Conservation (phyloP, 768 basidiomycete genomes). For the Tricholoma saponaceum region DNA sequence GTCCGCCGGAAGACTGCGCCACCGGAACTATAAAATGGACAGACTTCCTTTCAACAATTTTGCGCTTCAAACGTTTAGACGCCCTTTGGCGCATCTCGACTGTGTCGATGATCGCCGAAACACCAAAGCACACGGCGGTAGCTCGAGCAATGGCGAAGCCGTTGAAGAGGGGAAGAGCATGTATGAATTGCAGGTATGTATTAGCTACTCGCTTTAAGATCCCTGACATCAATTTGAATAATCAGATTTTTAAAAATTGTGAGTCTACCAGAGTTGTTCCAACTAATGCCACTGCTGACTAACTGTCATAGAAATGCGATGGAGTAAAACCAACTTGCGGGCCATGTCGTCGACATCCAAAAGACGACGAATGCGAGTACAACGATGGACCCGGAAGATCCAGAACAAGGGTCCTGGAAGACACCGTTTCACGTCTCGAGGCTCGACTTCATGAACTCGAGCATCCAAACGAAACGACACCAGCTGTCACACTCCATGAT, state of each 20-base stretch:
- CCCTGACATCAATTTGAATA: constrained; percentile 3
- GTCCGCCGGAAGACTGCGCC: constrained; percentile 2
- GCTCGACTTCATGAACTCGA: constrained; percentile 56
- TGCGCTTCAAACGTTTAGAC: constrained; percentile 34
- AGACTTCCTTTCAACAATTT: constrained; percentile 15
- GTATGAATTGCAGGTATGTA: constrained; percentile 48
- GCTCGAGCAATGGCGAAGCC: constrained; percentile 34
- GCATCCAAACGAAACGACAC: constrained; percentile 42
- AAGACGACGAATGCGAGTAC: constrained; percentile 70
- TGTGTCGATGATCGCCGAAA: constrained; percentile 37
- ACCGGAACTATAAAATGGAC: constrained; percentile 33
- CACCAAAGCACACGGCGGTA: constrained; percentile 25
- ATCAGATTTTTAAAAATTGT: constrained; percentile 49
- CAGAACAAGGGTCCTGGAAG: constrained; percentile 55
- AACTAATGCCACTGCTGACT: constrained; percentile 5
- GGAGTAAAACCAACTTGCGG: constrained; percentile 60
- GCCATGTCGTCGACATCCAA: constrained; percentile 55
- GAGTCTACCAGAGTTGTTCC: constrained; percentile 13
- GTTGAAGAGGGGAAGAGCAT: constrained; percentile 50
- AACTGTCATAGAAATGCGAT: constrained; percentile 57
- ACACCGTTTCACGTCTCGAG: constrained; percentile 51
- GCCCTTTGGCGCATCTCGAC: constrained; percentile 18
- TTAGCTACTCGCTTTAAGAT: background rate
- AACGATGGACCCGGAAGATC: constrained; percentile 60
- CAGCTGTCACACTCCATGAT: constrained; percentile 46